These are phyloP conservation scores for Fraxinus americana DNA, from an alignment of 257 asterid species.

Conservation along the genomic window DNA sequence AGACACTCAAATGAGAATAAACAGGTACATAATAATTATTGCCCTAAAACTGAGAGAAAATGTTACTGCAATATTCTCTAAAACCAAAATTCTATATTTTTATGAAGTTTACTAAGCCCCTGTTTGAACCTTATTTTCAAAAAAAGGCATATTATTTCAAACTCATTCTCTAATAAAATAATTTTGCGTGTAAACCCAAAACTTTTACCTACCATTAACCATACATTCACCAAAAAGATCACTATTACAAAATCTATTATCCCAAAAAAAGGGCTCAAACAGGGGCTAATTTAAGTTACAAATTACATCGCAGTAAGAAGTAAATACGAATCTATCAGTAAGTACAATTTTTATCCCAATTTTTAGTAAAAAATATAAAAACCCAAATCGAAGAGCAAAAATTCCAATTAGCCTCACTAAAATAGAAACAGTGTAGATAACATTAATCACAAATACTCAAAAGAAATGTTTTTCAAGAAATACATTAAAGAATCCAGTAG, in stretches of 20 bases:
- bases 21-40: too few species aligned
- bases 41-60: too few species aligned
- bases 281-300: not conserved
- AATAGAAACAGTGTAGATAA: not conserved
- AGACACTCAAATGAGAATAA: too few species aligned
- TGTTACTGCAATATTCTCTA: too few species aligned
- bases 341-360: not conserved
- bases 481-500: not conserved
- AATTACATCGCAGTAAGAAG: not conserved
- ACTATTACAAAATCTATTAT: too few species aligned
- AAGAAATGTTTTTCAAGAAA: not conserved
- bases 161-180: too few species aligned
- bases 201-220: too few species aligned
- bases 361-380: not conserved
- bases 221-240: too few species aligned
- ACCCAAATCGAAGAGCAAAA: not conserved
- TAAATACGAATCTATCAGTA: not conserved
- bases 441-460: not conserved
- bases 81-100: not conserved
- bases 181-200: too few species aligned
- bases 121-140: too few species aligned
- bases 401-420: not conserved
- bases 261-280: too few species aligned
- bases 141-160: too few species aligned
- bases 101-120: not conserved